phyloP scores from a whole-genome alignment of 257 asterid species.

The Solanum virginianum region DNA sequence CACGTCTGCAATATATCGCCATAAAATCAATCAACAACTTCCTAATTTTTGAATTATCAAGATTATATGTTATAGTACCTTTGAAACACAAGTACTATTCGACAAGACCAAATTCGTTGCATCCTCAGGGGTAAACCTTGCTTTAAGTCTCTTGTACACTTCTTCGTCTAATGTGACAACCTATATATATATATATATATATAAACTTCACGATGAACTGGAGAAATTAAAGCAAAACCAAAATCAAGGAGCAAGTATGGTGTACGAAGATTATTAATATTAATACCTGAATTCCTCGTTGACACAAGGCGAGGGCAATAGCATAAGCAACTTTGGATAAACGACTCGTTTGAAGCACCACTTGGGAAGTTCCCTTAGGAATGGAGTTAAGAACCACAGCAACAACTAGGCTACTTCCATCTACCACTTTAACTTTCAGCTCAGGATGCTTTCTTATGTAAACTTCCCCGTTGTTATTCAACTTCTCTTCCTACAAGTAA shows the following conservation, averaged over 20 bases:
- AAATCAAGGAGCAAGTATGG: background rate
- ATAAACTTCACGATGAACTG: background rate
- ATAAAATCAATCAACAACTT: background rate
- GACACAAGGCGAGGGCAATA: background rate
- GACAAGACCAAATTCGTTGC: slow-evolving; percentile 1
- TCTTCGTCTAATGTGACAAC: background rate
- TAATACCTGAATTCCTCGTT: background rate
- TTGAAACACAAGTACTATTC: background rate
- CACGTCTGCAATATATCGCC: slow-evolving; percentile 5
- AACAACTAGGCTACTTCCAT: slow-evolving; percentile 27
- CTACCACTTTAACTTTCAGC: slow-evolving; percentile 36
- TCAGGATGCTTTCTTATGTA: slow-evolving; percentile 30
- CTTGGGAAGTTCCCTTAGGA: background rate
- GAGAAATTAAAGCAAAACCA: background rate
- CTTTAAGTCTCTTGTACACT: background rate
- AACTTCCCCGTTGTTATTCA: slow-evolving; percentile 45
- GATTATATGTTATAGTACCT: background rate
- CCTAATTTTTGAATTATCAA: background rate
- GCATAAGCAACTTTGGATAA: background rate
- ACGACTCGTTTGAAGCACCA: slow-evolving; percentile 8
- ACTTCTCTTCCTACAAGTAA: slow-evolving; percentile 41
- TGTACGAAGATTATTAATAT: too few relatives aligned
- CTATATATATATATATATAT: background rate
- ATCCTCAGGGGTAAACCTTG: background rate
- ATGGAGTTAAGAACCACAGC: background rate